Base-by-base conservation (phyloP, 2,329 filamentous ascomycete species). In the Aspergillus luchuensis region DNA sequence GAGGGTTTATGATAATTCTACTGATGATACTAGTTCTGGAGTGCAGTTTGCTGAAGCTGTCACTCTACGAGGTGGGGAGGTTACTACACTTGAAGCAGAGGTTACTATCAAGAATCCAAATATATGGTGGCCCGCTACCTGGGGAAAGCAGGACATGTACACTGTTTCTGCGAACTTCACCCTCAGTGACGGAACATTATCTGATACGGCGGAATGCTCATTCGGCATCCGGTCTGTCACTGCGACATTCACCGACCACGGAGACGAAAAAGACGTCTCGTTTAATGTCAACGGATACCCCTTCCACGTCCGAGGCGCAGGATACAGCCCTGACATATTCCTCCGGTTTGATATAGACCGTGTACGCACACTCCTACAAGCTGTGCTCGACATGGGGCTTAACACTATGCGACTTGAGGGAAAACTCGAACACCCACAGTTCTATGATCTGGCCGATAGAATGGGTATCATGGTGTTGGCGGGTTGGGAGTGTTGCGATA, bases 401-500 rank as follows among this genome's bases (percentile, higher is more conserved):
- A 89, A 89, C 69, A 87, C 86, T 0, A 76, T 89, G 21, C 83
- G 87, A 2, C 79, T 89, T 0, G 87, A 89, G 68, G 87, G 87
- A 2, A 88, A 88, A 63, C 83, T 86, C 68, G 87, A 89, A 66
- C 86, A 89, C 7, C 83, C 85, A 0, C 81, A 84, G 63, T 73
- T 89, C 0, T 89, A 88, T 66, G 77, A 84, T 0, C 74, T 87
- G 2, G 84, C 86, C 1, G 85, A 88, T 66, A 76, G 79, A 3
- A 74, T 87, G 66, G 87, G 87, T 0, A 67, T 89, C 38, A 87
- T 89, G 85, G 72, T 89, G 0, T 75, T 89, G 39, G 76, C 85
- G 0, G 87, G 87, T 0, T 89, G 86, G 85, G 86, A 88, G 62
- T 89, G 87, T 71, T 89, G 87, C 69, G 84, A 88, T 65, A 89